phyloP scores from a whole-genome alignment of 2,329 filamentous ascomycete species.

The Cercospora berteroae region DNA sequence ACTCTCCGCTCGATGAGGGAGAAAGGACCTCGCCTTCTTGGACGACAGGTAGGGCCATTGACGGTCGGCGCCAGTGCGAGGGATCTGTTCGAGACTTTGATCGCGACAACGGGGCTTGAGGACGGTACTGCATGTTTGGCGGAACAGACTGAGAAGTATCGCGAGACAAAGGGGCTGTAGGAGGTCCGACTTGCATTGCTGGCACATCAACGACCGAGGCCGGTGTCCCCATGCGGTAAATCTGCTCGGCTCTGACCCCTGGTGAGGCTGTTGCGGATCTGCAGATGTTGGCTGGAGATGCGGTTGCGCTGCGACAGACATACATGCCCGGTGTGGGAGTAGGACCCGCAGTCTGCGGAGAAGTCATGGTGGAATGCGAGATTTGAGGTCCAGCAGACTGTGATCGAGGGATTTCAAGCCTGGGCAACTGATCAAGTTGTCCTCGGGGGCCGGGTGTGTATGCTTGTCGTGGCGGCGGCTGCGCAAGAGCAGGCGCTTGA shows the following conservation, averaged over 20 bases:
- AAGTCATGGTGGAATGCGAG: slow-evolving; percentile 19
- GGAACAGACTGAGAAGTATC: slow-evolving; percentile 87
- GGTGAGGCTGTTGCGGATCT: slow-evolving; percentile 82
- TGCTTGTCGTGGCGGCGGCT: slow-evolving; percentile 34
- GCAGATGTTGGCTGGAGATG: slow-evolving; percentile 58
- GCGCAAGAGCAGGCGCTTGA: slow-evolving; percentile 35
- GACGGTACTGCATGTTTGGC: slow-evolving; percentile 80
- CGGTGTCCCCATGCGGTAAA: slow-evolving; percentile 79
- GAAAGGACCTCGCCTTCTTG: slow-evolving; percentile 53
- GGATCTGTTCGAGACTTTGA: slow-evolving; percentile 41
- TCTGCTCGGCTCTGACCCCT: slow-evolving; percentile 38
- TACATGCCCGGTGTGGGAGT: slow-evolving; percentile 34
- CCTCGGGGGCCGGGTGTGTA: slow-evolving; percentile 47
- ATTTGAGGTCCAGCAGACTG: slow-evolving; percentile 40
- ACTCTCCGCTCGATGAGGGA: slow-evolving; percentile 35
- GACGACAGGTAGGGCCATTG: slow-evolving; percentile 67
- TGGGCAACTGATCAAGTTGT: slow-evolving; percentile 57
- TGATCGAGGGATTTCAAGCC: slow-evolving; percentile 55
- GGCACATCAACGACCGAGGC: slow-evolving; percentile 90
- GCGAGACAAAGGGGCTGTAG: slow-evolving; percentile 65
- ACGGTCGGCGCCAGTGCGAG: slow-evolving; percentile 59
- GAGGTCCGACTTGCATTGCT: slow-evolving; percentile 48
- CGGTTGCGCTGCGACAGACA: slow-evolving; percentile 46
- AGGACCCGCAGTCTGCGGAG: slow-evolving; percentile 30
- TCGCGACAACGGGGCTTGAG: slow-evolving; percentile 38